Percentiles rank a stretch among this genome's conserved stretches.
phyloP scores from a whole-genome alignment of 2,329 filamentous ascomycete genomes.

The Neurospora sp. region DNA sequence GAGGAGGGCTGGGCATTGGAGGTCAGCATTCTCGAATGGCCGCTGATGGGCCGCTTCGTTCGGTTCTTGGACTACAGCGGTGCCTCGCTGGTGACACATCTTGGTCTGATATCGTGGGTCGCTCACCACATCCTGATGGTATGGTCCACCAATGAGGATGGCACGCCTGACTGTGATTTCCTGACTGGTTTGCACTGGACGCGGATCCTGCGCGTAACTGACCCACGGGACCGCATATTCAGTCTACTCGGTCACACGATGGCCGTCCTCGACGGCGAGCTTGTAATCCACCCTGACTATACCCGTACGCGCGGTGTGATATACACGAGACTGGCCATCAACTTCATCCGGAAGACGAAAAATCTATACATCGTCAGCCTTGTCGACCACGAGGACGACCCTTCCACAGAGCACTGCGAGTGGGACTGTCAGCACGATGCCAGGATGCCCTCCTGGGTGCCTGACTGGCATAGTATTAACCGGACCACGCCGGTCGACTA shows the following conservation, averaged over 20 bases:
- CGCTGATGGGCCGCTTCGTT: constrained; percentile 6
- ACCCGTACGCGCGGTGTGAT: constrained; percentile 8
- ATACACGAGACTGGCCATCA: constrained; percentile 8
- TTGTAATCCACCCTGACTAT: constrained; percentile 10
- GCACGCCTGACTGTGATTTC: constrained; percentile 9
- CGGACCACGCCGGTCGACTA: constrained; percentile 9
- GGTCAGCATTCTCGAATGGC: constrained; percentile 9
- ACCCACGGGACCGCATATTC: constrained; percentile 11
- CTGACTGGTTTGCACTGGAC: constrained; percentile 11
- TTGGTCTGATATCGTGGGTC: constrained; percentile 7
- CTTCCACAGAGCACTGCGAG: constrained; percentile 1
- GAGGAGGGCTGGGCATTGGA: background rate
- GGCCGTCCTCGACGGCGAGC: constrained; percentile 4
- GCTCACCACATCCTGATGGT: constrained; percentile 11
- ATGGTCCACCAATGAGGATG: constrained; percentile 8
- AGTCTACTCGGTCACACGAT: constrained; percentile 8
- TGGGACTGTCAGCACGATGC: constrained; percentile 6
- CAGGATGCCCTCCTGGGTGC: constrained; percentile 12
- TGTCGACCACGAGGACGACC: constrained; percentile 10
- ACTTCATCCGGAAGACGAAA: constrained; percentile 8
- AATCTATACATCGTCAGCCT: constrained; percentile 7
- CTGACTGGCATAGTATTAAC: constrained; percentile 13
- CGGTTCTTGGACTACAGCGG: constrained; percentile 9
- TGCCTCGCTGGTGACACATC: constrained; percentile 8
- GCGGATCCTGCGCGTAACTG: constrained; percentile 10